Conservation (phyloP, 192 early-diverging fungal species). For the Obelidium mucronatum region DNA sequence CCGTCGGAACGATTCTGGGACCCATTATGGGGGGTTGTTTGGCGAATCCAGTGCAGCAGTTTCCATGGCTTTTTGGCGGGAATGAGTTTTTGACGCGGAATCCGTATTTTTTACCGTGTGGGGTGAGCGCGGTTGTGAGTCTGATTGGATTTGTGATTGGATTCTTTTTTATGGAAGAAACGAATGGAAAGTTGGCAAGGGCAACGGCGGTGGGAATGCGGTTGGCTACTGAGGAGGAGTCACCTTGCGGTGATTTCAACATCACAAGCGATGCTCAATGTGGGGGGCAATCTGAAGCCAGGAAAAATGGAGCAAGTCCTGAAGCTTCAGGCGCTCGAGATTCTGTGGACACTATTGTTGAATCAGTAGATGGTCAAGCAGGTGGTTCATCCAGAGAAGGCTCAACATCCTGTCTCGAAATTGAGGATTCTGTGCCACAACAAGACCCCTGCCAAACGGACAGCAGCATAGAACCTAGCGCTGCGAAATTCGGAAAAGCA, state of each 20-base stretch:
- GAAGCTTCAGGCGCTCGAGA: neutral
- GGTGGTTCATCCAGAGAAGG: neutral
- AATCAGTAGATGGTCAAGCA: too few species aligned
- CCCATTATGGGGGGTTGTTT: constrained; percentile 85
- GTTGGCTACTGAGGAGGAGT: neutral
- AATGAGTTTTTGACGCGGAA: constrained; percentile 62
- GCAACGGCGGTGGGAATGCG: neutral
- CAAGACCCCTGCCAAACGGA: neutral
- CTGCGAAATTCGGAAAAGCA: constrained; percentile 1
- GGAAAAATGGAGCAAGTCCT: neutral
- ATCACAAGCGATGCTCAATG: neutral
- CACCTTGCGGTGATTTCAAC: neutral
- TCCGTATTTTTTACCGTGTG: constrained; percentile 88
- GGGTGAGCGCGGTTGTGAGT: constrained; percentile 67
- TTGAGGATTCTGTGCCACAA: constrained; percentile 14
- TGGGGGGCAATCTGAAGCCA: neutral
- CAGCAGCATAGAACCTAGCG: neutral
- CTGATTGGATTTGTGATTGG: constrained; percentile 71
- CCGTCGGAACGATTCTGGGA: constrained; percentile 50
- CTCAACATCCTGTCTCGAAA: constrained; percentile 9
- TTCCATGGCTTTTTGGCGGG: constrained; percentile 59
- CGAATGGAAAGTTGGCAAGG: constrained; percentile 6
- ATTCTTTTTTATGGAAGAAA: constrained; percentile 52
- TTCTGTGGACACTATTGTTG: neutral
- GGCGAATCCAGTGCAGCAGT: constrained; percentile 72